Percentiles rank a stretch among this genome's conserved stretches.
These are phyloP conservation scores for Microstegium vimineum DNA, from an alignment of 176 grass and related monocot species.

Conservation along the genomic window DNA sequence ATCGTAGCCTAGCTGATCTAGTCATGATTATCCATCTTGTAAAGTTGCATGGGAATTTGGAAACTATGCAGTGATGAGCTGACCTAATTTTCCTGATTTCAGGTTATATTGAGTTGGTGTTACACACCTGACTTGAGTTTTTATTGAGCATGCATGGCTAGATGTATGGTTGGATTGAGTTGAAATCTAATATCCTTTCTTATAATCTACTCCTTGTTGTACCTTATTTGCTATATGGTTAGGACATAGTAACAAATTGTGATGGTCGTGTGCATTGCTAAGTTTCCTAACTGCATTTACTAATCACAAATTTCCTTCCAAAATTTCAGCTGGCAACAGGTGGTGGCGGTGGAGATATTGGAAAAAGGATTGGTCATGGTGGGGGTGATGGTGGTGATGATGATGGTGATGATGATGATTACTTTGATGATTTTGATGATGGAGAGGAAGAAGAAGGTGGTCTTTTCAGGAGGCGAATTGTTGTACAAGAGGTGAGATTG, in stretches of 20 bases:
- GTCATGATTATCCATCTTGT: not conserved
- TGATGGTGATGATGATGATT: constrained; percentile 95
- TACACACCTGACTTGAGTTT: not conserved
- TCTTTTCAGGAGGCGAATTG: constrained; percentile 75
- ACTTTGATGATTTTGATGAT: constrained; percentile 96
- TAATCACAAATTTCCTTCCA: constrained; percentile 24
- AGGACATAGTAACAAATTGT: not conserved
- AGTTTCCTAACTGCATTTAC: not conserved
- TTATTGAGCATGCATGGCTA: not conserved
- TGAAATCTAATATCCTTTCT: not conserved
- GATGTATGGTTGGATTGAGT: not conserved
- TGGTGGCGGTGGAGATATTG: constrained; percentile 95
- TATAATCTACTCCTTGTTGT: not conserved
- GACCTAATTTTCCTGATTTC: not conserved
- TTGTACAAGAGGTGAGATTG: constrained; percentile 77
- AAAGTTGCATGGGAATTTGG: not conserved
- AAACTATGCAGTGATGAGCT: not conserved
- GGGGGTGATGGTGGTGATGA: constrained; percentile 97
- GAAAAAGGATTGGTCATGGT: constrained; percentile 88
- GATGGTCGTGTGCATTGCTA: not conserved
- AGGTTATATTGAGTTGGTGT: not conserved
- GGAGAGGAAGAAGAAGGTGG: constrained; percentile 84
- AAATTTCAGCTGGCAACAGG: constrained; percentile 65
- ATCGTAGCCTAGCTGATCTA: not conserved
- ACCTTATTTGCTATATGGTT: not conserved